These are phyloP conservation scores for Umbelopsis isabellina DNA, from an alignment of 192 early-diverging fungal genomes.

Conservation along the genomic window DNA sequence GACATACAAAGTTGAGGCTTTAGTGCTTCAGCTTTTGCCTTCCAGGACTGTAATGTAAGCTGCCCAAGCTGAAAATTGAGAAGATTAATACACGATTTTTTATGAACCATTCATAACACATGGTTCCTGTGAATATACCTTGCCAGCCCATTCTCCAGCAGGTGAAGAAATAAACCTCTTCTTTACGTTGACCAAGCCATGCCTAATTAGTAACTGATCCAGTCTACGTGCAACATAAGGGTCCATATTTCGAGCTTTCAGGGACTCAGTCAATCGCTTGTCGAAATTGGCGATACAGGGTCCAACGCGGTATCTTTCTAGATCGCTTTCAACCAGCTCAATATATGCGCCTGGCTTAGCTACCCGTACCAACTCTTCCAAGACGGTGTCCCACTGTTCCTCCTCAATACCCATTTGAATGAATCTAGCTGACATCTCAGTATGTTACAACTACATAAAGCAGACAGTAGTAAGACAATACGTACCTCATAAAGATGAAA, in stretches of 20 bases:
- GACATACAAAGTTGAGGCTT: slow-evolving; percentile 32
- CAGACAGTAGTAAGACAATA: neutral
- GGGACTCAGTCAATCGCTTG: slow-evolving; percentile 21
- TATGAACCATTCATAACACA: neutral
- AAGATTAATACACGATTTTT: neutral
- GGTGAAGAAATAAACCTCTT: slow-evolving; percentile 42
- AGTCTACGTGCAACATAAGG: slow-evolving; percentile 28
- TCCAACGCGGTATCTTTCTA: slow-evolving; percentile 34
- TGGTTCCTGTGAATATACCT: slow-evolving; percentile 19
- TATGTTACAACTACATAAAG: neutral
- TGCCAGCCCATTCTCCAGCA: slow-evolving; percentile 44
- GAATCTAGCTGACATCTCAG: slow-evolving; percentile 17
- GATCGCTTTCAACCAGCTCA: slow-evolving; percentile 47
- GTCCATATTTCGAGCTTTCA: slow-evolving; percentile 25
- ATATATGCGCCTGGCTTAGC: slow-evolving; percentile 56
- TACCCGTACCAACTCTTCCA: slow-evolving; percentile 48
- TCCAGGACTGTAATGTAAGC: slow-evolving; percentile 40
- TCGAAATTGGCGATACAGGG: slow-evolving; percentile 30
- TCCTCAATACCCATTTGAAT: slow-evolving; percentile 38
- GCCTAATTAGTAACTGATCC: slow-evolving; percentile 22
- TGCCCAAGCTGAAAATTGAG: slow-evolving; percentile 36
- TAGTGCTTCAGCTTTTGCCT: slow-evolving; percentile 34
- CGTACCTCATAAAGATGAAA: slow-evolving; percentile 50
- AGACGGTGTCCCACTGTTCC: slow-evolving; percentile 42
- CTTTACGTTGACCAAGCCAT: slow-evolving; percentile 16